phyloP scores from a whole-genome alignment of 108 stramenopile genomes.

The Skeletonema menzelii region DNA sequence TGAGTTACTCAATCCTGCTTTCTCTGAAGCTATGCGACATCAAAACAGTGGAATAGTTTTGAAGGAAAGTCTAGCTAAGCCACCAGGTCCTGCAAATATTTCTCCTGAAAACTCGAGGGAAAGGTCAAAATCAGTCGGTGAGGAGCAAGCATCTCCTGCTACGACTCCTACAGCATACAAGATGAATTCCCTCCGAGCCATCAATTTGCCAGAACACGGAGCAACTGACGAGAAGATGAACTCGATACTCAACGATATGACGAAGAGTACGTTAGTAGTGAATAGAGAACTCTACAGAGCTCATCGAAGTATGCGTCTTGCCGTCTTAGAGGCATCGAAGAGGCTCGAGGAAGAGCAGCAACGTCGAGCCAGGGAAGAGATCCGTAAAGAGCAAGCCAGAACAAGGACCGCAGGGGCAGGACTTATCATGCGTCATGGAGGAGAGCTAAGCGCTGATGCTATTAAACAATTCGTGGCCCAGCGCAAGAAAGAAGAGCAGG shows the following conservation, averaged over 20 bases:
- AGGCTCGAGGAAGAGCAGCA: conserved; percentile 62
- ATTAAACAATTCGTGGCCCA: conserved; percentile 45
- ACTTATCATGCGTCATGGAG: conserved; percentile 56
- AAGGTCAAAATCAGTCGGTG: conserved; percentile 40
- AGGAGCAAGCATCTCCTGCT: conserved; percentile 6
- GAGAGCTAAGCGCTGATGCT: conserved; percentile 44
- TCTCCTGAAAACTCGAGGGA: conserved; percentile 4
- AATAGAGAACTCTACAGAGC: conserved; percentile 52
- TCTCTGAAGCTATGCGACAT: conserved; percentile 37
- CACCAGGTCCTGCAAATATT: not conserved
- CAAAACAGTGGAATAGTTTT: conserved; percentile 27
- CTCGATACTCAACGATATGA: conserved; percentile 29
- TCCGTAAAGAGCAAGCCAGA: conserved; percentile 40
- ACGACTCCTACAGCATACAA: not conserved
- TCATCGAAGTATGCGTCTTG: conserved; percentile 61
- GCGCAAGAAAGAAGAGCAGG: conserved; percentile 42
- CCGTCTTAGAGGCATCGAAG: conserved; percentile 58
- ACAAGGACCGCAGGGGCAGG: conserved; percentile 37
- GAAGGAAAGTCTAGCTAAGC: conserved; percentile 21
- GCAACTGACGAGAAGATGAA: conserved; percentile 9
- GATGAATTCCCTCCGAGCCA: conserved; percentile 22
- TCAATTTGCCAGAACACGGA: conserved; percentile 44
- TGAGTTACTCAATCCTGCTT: conserved; percentile 27
- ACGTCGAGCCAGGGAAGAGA: conserved; percentile 46
- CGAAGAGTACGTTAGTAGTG: conserved; percentile 47